phyloP scores from a whole-genome alignment of 495 filamentous ascomycete genomes.

The Rhypophila decipiens region DNA sequence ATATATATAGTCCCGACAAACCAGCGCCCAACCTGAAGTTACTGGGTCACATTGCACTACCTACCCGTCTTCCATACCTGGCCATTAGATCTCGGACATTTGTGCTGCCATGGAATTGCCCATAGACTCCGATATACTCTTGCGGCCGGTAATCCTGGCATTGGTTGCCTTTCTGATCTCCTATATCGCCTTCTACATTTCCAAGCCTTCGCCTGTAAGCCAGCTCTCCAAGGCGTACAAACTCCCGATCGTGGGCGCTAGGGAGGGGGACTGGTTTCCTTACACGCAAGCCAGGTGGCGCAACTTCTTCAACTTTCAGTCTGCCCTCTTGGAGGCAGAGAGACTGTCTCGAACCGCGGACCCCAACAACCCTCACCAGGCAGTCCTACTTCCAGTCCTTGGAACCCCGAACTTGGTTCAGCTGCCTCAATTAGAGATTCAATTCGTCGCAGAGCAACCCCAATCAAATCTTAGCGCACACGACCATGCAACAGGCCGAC shows the following conservation, averaged over 20 bases:
- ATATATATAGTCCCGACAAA: no score
- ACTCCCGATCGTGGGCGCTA: not conserved
- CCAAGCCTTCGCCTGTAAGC: no score
- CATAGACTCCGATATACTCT: no score
- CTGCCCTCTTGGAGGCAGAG: conserved; percentile 6
- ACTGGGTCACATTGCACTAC: no score
- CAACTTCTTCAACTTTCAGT: conserved; percentile 27
- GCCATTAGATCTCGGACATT: no score
- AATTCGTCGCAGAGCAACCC: conserved; percentile 41
- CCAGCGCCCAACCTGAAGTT: no score
- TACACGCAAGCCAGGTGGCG: conserved; percentile 26
- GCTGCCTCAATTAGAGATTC: conserved; percentile 30
- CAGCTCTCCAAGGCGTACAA: not conserved
- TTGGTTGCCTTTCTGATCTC: no score
- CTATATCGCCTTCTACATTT: no score
- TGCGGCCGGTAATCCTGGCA: no score
- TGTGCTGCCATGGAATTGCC: no score
- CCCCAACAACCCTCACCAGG: conserved; percentile 13
- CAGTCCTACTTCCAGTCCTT: conserved; percentile 22
- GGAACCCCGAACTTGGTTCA: conserved; percentile 23
- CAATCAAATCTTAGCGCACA: conserved; percentile 30
- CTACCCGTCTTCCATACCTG: no score
- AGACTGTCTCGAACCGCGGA: conserved; percentile 14
- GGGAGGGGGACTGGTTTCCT: conserved; percentile 15
- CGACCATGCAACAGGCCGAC: conserved; percentile 20